Conservation (phyloP, 371 early-diverging fungal genomes). For the Dichotomocladium elegans region DNA sequence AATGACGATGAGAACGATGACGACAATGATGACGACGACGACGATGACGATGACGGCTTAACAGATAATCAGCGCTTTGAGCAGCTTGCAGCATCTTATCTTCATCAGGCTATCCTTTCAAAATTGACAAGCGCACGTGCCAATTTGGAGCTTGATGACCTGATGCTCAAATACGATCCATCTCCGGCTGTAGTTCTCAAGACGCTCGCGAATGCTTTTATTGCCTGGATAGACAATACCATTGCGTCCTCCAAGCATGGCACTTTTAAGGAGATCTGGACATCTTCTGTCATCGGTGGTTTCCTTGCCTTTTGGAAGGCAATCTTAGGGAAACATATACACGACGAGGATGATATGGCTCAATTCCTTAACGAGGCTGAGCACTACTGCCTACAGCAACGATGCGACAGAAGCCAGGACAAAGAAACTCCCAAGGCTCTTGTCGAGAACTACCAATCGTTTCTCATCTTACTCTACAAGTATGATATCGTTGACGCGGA, state of each 20-base stretch:
- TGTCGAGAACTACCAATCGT: constrained; percentile 28
- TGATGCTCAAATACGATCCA: constrained; percentile 57
- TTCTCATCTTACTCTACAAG: constrained; percentile 37
- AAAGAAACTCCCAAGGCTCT: background rate
- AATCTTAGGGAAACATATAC: constrained; percentile 27
- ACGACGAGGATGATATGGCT: constrained; percentile 23
- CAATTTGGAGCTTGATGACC: constrained; percentile 53
- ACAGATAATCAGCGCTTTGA: constrained; percentile 32
- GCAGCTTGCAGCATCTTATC: constrained; percentile 42
- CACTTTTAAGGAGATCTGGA: constrained; percentile 9
- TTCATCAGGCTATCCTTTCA: constrained; percentile 52
- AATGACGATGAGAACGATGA: constrained; percentile 10
- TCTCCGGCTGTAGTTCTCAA: constrained; percentile 28
- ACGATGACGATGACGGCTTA: constrained; percentile 12
- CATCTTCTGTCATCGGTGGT: constrained; percentile 20
- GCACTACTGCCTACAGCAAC: background rate
- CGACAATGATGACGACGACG: constrained; percentile 17
- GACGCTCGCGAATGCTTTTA: constrained; percentile 36
- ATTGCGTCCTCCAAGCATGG: constrained; percentile 3
- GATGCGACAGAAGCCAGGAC: no score
- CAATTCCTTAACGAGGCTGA: constrained; percentile 32
- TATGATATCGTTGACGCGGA: constrained; percentile 42
- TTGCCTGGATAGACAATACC: constrained; percentile 25
- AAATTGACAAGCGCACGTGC: constrained; percentile 53
- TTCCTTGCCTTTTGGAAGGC: constrained; percentile 40